phyloP scores from a whole-genome alignment of 192 early-diverging fungal species.

The Diversispora epigaea region DNA sequence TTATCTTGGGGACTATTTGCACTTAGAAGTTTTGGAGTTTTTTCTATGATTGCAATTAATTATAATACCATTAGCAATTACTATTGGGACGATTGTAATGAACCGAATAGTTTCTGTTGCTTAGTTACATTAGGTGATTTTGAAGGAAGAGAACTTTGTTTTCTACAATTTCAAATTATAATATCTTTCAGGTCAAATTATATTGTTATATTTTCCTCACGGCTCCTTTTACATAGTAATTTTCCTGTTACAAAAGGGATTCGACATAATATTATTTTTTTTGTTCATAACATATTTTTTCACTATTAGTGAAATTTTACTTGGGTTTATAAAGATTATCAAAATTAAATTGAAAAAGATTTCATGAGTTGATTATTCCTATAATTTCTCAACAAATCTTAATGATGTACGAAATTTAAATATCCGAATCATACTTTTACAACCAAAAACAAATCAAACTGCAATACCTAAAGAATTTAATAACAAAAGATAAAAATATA shows the following conservation, averaged over 20 bases:
- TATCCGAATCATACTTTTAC: neutral
- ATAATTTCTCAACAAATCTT: slow-evolving; percentile 1
- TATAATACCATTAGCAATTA: slow-evolving; percentile 21
- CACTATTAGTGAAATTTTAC: neutral
- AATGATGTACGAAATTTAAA: slow-evolving; percentile 12
- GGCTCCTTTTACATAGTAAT: neutral
- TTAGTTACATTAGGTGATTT: slow-evolving; percentile 1
- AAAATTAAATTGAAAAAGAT: neutral
- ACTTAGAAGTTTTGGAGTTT: neutral
- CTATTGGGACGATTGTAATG: neutral
- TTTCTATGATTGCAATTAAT: slow-evolving; percentile 15
- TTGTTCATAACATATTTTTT: neutral
- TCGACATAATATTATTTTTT: slow-evolving; percentile 7
- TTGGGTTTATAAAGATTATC: slow-evolving; percentile 5
- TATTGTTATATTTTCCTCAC: neutral
- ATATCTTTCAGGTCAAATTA: neutral
- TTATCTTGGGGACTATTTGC: neutral
- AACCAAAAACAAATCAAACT: slow-evolving; percentile 15
- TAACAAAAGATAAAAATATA: neutral
- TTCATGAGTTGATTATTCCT: no score
- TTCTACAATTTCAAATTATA: neutral
- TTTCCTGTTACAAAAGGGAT: neutral
- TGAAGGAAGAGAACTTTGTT: neutral
- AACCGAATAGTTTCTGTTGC: neutral
- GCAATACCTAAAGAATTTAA: neutral